Base-by-base conservation (phyloP, 331 rosid species). In the Stylosanthes scabra region DNA sequence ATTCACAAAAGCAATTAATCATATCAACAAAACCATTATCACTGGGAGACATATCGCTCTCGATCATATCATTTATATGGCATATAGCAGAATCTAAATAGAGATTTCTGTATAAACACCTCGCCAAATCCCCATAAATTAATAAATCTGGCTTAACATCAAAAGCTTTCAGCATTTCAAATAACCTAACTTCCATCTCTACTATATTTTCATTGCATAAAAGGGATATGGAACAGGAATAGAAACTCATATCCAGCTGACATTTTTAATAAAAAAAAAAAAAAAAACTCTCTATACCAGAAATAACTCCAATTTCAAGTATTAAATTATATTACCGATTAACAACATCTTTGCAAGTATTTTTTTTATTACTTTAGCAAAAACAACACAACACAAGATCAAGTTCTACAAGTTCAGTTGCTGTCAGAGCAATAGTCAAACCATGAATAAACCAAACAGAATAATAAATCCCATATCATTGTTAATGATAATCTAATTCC, bases 301-400 rank as follows among this genome's bases (percentile, higher is more conserved):
- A 40, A 65, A 80, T 81, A 80, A 95, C 97, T 78, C 89, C 96
- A 58, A n/a, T n/a, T n/a, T n/a, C n/a, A n/a, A n/a, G n/a, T n/a
- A n/a, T n/a, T n/a, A n/a, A n/a, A n/a, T n/a, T n/a, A n/a, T n/a
- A n/a, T n/a, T n/a, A n/a, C n/a, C n/a, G n/a, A n/a, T n/a, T n/a
- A n/a, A n/a, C n/a, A n/a, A n/a, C n/a, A n/a, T n/a, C n/a, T n/a
- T n/a, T n/a, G n/a, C n/a, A n/a, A n/a, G n/a, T n/a, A n/a, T n/a
- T n/a, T n/a, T n/a, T n/a, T n/a, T n/a, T n/a, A n/a, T n/a, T 89
- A n/a, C n/a, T n/a, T n/a, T n/a, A n/a, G n/a, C n/a, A n/a, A n/a
- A n/a, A n/a, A n/a, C n/a, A n/a, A n/a, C n/a, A n/a, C n/a, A n/a
- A n/a, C n/a, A n/a, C n/a, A n/a, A n/a, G n/a, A n/a, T n/a, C n/a